Base-by-base conservation (phyloP, 2,329 filamentous ascomycete genomes). In the Colletotrichum viniferum region DNA sequence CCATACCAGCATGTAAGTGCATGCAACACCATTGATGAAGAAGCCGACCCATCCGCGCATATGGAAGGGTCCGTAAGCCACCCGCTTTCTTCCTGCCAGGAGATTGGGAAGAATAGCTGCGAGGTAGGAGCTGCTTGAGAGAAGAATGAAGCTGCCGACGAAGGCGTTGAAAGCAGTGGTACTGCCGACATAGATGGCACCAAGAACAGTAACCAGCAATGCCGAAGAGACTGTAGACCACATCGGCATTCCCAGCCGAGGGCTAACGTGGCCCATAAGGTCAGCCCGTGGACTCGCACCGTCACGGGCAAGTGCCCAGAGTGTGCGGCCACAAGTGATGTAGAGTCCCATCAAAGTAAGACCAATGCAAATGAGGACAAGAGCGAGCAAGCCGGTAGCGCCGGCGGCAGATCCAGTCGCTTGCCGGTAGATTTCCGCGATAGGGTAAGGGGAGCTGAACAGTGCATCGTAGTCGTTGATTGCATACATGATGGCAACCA, bases 161-260 rank as follows among this genome's bases (percentile, higher is more conserved):
- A 94, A 90, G 0, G 92, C 92, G 56, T 90, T 89, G 83, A 94
- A 95, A 0, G 93, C 93, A 0, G 91, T 92, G 1, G 87, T 88
- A 75, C 87, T 91, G n/a, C 90, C 92, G 2, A 94, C 88, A 77
- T 94, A 94, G 60, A 94, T 92, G 56, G 86, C 87, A 0, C 92
- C 92, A 0, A 94, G 85, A 4, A 92, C 81, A 0, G 91, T 91
- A 1, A 85, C 81, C 2, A 87, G 77, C 0, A 80, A 77, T 2
- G 81, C 84, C 28, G 88, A 88, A 83, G 84, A 88, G 77, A 80
- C 84, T 78, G 78, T 95, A 3, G 94, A 85, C 79, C 80, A 81
- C 43, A 86, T 66, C 7, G 85, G 85, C 80, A 84, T 84, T 16
- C 81, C 79, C 9, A 84, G 79, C 12, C 70, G 77, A 4, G 74